A percentile compares a stretch with the other conserved stretches of the same genome.
Evolutionary conservation across 345 rosid species (phyloP).

Genomic region (Raphanus raphanistrum): DNA sequence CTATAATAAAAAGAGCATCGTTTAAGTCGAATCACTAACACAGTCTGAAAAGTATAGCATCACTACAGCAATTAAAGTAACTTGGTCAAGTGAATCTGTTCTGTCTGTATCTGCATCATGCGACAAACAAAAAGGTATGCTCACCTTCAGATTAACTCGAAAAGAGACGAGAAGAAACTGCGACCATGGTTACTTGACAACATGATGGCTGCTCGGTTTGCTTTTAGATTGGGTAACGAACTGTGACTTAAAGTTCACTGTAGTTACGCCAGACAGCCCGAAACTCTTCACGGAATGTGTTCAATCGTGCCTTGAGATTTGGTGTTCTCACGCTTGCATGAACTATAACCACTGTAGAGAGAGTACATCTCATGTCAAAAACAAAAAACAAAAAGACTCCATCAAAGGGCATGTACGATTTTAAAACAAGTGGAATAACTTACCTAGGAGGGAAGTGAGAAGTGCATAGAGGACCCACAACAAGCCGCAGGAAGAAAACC

Average conservation of each 20-base stretch:
- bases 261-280: constrained; percentile 46
- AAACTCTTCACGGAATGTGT: constrained; percentile 44
- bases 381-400: neutral
- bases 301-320: constrained; percentile 43
- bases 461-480: constrained; percentile 39
- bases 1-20: neutral
- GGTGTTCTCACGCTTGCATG: constrained; percentile 44
- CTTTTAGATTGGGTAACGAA: neutral
- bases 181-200: constrained; percentile 24
- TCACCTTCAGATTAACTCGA: too few species aligned
- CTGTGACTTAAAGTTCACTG: constrained; percentile 33
- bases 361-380: constrained; percentile 11
- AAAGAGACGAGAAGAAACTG: too few species aligned
- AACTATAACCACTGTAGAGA: constrained; percentile 28
- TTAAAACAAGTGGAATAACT: neutral
- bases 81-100: constrained; percentile 20
- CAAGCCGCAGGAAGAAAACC: constrained; percentile 44
- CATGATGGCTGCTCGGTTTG: constrained; percentile 9
- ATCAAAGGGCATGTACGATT: neutral
- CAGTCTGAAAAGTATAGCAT: constrained; percentile 5
- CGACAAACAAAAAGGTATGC: too few species aligned
- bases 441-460: constrained; percentile 29
- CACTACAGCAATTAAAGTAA: constrained; percentile 33
- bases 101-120: constrained; percentile 2
- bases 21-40: constrained; percentile 14